A percentile compares a stretch with the other conserved stretches of the same genome.
Conservation (phyloP, 768 basidiomycete genomes). For the Tricholoma sp. region DNA sequence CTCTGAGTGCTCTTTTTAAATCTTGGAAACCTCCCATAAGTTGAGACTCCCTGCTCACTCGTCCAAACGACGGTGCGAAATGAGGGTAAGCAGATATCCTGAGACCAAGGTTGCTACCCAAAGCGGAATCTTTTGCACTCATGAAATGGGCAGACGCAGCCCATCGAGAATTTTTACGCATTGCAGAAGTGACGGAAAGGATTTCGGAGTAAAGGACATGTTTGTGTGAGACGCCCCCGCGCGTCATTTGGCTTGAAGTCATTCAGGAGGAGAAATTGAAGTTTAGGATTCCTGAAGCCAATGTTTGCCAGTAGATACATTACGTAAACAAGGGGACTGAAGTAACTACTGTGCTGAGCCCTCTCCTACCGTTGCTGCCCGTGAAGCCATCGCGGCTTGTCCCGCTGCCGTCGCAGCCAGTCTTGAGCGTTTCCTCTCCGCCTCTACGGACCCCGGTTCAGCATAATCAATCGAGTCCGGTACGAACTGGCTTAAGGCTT, state of each 20-base stretch:
- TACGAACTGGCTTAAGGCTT: conserved; percentile 19
- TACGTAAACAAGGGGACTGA: conserved; percentile 6
- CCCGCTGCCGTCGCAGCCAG: conserved; percentile 89
- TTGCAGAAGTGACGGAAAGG: conserved; percentile 82
- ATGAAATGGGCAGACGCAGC: conserved; percentile 66
- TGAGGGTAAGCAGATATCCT: conserved; percentile 51
- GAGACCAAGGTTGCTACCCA: conserved; percentile 73
- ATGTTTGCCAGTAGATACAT: background rate
- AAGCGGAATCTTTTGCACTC: conserved; percentile 55
- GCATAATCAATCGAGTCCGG: background rate
- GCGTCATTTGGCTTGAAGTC: conserved; percentile 20
- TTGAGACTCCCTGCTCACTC: conserved; percentile 67
- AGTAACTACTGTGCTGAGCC: conserved; percentile 21
- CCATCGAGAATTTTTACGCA: conserved; percentile 99
- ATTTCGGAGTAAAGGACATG: conserved; percentile 90
- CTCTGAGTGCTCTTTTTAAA: conserved; percentile 68
- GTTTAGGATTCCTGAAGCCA: background rate
- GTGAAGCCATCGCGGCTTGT: conserved; percentile 79
- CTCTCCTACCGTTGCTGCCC: conserved; percentile 37
- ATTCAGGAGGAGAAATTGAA: conserved; percentile 8
- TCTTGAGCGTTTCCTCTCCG: conserved; percentile 88
- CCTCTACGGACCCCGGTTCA: conserved; percentile 51
- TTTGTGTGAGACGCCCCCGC: conserved; percentile 47
- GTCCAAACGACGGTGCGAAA: conserved; percentile 37
- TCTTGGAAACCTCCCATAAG: conserved; percentile 89